Percentiles rank a stretch among this genome's conserved stretches.
phyloP scores from a whole-genome alignment of 2,329 filamentous ascomycete species.

The Botrytis paeoniae region DNA sequence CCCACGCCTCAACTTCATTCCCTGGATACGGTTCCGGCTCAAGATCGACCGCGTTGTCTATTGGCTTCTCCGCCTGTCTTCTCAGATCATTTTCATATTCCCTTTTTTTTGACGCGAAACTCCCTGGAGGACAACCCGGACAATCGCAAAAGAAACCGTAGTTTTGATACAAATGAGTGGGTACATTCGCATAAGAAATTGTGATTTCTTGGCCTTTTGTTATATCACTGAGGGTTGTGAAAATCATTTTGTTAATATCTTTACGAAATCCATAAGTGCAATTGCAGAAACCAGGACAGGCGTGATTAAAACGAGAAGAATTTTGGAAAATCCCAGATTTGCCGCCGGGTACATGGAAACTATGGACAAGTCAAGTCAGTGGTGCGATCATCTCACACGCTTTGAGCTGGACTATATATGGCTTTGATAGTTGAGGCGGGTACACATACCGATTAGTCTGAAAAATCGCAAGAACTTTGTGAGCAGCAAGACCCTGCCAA shows the following conservation, averaged over 20 bases:
- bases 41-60: no score
- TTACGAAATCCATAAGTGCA: slow-evolving; percentile 43
- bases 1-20: not conserved
- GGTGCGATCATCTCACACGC: not conserved
- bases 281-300: slow-evolving; percentile 46
- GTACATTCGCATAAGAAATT: slow-evolving; percentile 48
- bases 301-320: slow-evolving; percentile 58
- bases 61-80: not conserved
- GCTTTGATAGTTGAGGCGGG: no score
- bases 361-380: not conserved
- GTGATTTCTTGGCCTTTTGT: slow-evolving; percentile 48
- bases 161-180: slow-evolving; percentile 41
- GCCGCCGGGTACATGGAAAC: slow-evolving; percentile 1
- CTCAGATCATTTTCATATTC: not conserved
- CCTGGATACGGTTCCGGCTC: not conserved
- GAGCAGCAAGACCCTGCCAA: slow-evolving; percentile 21
- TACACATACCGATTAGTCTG: slow-evolving; percentile 35
- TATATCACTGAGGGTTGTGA: slow-evolving; percentile 43
- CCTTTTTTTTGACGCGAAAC: slow-evolving; percentile 12
- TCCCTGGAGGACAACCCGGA: slow-evolving; percentile 42
- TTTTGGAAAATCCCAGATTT: slow-evolving; percentile 42
- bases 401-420: not conserved
- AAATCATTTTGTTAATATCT: slow-evolving; percentile 39
- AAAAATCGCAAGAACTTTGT: slow-evolving; percentile 30
- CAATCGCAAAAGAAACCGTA: slow-evolving; percentile 56